Evolutionary conservation across 441 rosid species (phyloP).

Genomic region (Populus hybrid): DNA sequence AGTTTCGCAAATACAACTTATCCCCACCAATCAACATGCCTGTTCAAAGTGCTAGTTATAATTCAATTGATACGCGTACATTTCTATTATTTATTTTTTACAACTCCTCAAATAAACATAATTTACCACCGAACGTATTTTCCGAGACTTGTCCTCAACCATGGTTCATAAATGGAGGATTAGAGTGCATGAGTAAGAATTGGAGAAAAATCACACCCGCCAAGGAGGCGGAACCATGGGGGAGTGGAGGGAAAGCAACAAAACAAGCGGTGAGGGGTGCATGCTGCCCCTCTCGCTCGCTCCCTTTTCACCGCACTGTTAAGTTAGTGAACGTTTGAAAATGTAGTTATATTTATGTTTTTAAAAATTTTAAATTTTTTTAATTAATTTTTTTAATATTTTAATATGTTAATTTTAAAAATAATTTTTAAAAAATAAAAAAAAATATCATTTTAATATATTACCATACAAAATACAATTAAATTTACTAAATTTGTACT

Average conservation of each 20-base stretch:
- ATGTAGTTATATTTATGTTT: too few relatives aligned
- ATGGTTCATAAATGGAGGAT: not conserved
- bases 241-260: not conserved
- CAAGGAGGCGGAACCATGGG: conserved; percentile 4
- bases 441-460: too few relatives aligned
- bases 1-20: not conserved
- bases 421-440: too few relatives aligned
- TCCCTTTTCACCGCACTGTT: not conserved
- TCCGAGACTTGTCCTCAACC: not conserved
- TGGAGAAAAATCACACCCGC: not conserved
- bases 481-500: too few relatives aligned
- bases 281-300: not conserved
- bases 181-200: not conserved
- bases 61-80: not conserved
- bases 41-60: not conserved
- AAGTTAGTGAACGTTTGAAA: not conserved
- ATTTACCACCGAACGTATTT: not conserved
- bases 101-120: not conserved
- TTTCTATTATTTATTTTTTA: too few relatives aligned
- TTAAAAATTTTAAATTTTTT: too few relatives aligned
- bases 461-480: too few relatives aligned
- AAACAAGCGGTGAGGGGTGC: not conserved
- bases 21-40: too few relatives aligned
- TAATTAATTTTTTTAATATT: too few relatives aligned
- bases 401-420: too few relatives aligned